These are phyloP conservation scores for Urtica urens DNA, from an alignment of 306 rosid species.

Conservation along the genomic window DNA sequence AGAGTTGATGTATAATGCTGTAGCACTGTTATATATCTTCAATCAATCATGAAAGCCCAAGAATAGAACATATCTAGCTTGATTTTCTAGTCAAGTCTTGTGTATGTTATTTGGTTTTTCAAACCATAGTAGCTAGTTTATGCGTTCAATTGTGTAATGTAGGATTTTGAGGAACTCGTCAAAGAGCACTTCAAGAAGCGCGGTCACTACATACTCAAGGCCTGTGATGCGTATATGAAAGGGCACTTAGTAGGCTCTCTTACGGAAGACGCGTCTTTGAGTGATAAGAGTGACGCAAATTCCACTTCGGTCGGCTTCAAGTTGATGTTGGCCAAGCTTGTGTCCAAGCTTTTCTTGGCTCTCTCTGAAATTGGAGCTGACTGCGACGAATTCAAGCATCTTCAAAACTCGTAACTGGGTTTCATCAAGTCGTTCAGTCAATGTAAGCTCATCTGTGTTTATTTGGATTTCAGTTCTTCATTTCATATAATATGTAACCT, in stretches of 20 bases:
- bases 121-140: too few relatives aligned
- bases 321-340: slow-evolving; percentile 82
- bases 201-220: slow-evolving; percentile 85
- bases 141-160: too few relatives aligned
- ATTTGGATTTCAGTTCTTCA: too few relatives aligned
- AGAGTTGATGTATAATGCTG: too few relatives aligned
- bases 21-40: too few relatives aligned
- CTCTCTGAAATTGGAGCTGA: slow-evolving; percentile 64
- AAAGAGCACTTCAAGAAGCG: slow-evolving; percentile 77
- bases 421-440: too few relatives aligned
- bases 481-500: too few relatives aligned
- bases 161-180: slow-evolving; percentile 81
- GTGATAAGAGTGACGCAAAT: slow-evolving; percentile 44
- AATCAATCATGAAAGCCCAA: too few relatives aligned
- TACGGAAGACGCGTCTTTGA: slow-evolving; percentile 49
- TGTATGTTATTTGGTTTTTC: too few relatives aligned
- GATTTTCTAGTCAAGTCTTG: too few relatives aligned
- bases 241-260: slow-evolving; percentile 80
- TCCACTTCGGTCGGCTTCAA: slow-evolving; percentile 93
- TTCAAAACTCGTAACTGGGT: slow-evolving; percentile 61
- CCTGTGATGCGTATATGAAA: slow-evolving; percentile 88
- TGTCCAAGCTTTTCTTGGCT: slow-evolving; percentile 66
- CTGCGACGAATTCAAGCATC: slow-evolving; percentile 72
- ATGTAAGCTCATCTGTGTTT: too few relatives aligned
- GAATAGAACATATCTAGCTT: too few relatives aligned